Evolutionary conservation across 1,139 yeast genomes (phyloP), one percentile per base, ranked within the genome.

Genomic region (Debaryomyces fabryi): DNA sequence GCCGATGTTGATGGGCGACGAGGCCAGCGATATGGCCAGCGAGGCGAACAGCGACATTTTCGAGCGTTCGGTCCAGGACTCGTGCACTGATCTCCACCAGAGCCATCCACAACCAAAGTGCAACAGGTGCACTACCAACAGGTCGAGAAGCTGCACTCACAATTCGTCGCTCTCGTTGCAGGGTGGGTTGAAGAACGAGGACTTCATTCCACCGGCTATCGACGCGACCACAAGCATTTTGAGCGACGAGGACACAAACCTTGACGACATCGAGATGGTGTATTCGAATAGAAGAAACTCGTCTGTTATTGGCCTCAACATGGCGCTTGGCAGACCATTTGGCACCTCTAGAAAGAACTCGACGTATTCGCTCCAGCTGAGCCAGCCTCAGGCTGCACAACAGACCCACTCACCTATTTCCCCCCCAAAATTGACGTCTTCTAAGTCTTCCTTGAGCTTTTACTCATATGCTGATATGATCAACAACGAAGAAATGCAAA

Each of bases 381-480:
- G 53, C 33, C 50, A 49, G 36, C 57, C 48, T 27, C 53, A 39
- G 35, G 42, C 30, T 5, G 39, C 32, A 8, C 49, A 23, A 29
- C 55, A 46, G 39, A 49, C 40, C 34, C 53, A 37, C 48, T 62
- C 60, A 13, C 67, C 67, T 47, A 65, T 65, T 45, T 67, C 74
- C 7, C 78, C 79, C 3, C 82, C 69, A 49, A 73, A 65, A 61
- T 73, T 67, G 56, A 58, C 62, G 35, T 58, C 66, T 44, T 67
- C 76, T 12, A 67, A 75, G 50, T 83, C 85, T n/a, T 72, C 83
- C 1, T 71, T 87, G 37, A 81, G 84, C 42, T 88, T 88, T 64
- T 86, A 83, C 61, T 85, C 92, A 4, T 88, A 86, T 63, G 96
- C 93, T 4, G 96, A 88, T 58, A 79, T 88, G 77, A 78, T 88